Percentiles rank a stretch among this genome's conserved stretches.
These are phyloP conservation scores for Paxillus rubicundulus DNA, from an alignment of 768 basidiomycete genomes.

Conservation along the genomic window DNA sequence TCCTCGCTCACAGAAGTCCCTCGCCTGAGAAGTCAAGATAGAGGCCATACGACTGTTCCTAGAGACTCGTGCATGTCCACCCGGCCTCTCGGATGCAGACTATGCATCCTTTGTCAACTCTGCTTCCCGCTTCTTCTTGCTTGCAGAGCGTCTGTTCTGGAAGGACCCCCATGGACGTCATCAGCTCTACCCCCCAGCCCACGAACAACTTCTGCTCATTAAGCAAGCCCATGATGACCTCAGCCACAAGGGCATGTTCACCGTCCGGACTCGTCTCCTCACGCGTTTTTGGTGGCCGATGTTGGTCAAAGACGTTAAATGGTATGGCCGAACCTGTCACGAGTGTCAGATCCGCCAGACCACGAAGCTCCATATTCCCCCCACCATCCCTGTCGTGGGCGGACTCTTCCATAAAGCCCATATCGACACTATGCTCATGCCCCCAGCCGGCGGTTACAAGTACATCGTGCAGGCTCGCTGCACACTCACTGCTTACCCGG, in stretches of 20 bases:
- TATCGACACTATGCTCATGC: conserved; percentile 4
- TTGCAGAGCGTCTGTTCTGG: too few relatives aligned
- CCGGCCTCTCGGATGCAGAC: too few relatives aligned
- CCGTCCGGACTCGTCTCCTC: background rate
- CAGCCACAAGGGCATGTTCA: conserved; percentile 5
- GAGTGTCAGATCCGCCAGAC: conserved; percentile 27
- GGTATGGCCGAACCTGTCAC: conserved; percentile 34
- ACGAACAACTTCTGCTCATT: background rate
- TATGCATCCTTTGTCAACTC: too few relatives aligned
- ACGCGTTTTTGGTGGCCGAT: conserved; percentile 6
- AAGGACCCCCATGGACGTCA: too few relatives aligned
- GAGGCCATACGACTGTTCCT: too few relatives aligned
- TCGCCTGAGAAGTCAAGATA: too few relatives aligned
- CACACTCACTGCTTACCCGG: conserved; percentile 3
- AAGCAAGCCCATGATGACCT: conserved; percentile 2
- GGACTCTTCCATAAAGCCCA: conserved; percentile 13
- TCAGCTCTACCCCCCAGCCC: too few relatives aligned
- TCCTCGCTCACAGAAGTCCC: too few relatives aligned
- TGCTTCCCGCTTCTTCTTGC: too few relatives aligned
- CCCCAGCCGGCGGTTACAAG: background rate
- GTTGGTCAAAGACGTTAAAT: conserved; percentile 19
- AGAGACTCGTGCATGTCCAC: too few relatives aligned
- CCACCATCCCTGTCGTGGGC: background rate
- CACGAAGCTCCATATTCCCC: conserved; percentile 19
- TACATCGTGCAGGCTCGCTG: conserved; percentile 18